phyloP scores from a whole-genome alignment of 768 basidiomycete genomes.

The Phallus indusiatus region DNA sequence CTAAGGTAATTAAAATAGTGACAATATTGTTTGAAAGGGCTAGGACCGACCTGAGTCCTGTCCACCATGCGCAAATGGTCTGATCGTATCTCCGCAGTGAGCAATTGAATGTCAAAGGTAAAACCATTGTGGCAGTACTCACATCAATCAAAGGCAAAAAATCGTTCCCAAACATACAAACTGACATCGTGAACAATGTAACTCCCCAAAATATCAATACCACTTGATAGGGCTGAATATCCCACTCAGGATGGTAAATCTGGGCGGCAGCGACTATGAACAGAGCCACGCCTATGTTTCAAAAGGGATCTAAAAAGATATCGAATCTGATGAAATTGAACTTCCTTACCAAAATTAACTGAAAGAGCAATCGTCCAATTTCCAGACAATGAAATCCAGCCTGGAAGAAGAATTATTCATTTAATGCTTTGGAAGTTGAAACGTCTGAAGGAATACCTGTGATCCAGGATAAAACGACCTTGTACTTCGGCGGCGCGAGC shows the following conservation, averaged over 20 bases:
- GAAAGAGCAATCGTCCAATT: slow-evolving; percentile 62
- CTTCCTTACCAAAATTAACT: slow-evolving; percentile 44
- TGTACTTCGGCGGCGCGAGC: slow-evolving; percentile 41
- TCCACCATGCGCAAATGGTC: slow-evolving; percentile 55
- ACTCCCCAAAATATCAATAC: slow-evolving; percentile 52
- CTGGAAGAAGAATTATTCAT: slow-evolving; percentile 20
- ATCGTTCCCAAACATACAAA: slow-evolving; percentile 49
- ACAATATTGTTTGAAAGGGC: not conserved
- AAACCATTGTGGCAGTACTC: slow-evolving; percentile 6
- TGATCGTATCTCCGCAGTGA: slow-evolving; percentile 18
- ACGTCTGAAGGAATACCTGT: slow-evolving; percentile 14
- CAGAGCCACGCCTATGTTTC: slow-evolving; percentile 42
- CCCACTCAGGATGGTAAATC: slow-evolving; percentile 51
- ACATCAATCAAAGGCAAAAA: slow-evolving; percentile 43
- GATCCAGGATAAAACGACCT: slow-evolving; percentile 50
- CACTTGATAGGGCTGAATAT: slow-evolving; percentile 46
- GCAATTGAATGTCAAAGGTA: not conserved
- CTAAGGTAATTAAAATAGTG: not conserved
- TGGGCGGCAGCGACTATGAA: slow-evolving; percentile 48
- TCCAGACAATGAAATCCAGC: slow-evolving; percentile 60
- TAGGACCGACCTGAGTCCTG: slow-evolving; percentile 36
- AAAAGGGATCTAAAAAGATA: not conserved
- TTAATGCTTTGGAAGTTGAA: too few relatives aligned
- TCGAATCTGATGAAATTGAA: not conserved
- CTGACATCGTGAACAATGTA: slow-evolving; percentile 33